Evolutionary conservation across 1,284 basidiomycete genomes (phyloP).

Genomic region (Marasmius sp.): DNA sequence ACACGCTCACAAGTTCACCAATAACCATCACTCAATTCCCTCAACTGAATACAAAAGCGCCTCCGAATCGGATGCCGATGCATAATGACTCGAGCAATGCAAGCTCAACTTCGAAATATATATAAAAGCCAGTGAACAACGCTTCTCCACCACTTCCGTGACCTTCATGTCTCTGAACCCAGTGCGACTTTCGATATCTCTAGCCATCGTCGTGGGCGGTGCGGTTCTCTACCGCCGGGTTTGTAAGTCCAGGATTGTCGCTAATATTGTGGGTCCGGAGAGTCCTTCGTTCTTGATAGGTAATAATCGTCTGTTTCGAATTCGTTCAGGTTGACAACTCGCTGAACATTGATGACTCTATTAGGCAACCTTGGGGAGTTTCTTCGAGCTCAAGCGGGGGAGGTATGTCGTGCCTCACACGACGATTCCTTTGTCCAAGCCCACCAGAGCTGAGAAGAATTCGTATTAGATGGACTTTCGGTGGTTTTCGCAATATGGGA

Average conservation of each 20-base stretch:
- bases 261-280: neutral
- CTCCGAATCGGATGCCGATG: too few species aligned
- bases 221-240: neutral
- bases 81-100: too few species aligned
- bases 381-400: neutral
- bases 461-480: neutral
- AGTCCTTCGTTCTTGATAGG: neutral
- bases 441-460: neutral
- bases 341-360: neutral
- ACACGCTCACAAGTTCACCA: too few species aligned
- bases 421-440: too few species aligned
- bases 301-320: neutral
- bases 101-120: too few species aligned
- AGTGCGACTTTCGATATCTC: neutral
- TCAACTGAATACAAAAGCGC: too few species aligned
- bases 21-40: too few species aligned
- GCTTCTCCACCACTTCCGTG: too few species aligned
- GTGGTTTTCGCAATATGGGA: constrained; percentile 4
- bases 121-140: too few species aligned
- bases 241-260: neutral
- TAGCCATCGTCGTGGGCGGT: neutral
- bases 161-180: neutral
- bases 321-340: too few species aligned
- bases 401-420: neutral
- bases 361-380: neutral